phyloP scores from a whole-genome alignment of 306 rosid species.

The Rosa rugosa region DNA sequence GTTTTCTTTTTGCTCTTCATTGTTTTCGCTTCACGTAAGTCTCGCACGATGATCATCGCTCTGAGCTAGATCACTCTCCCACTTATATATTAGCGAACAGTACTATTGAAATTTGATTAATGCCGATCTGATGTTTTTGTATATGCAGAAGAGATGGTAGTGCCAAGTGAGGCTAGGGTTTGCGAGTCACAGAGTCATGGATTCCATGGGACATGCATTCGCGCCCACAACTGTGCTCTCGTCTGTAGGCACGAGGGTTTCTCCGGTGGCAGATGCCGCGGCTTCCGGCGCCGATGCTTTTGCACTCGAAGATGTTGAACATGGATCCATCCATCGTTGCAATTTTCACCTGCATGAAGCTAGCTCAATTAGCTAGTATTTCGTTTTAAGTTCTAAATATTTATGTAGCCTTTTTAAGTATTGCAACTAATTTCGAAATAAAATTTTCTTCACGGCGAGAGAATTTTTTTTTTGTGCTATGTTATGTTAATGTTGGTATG shows the following conservation, averaged over 20 bases:
- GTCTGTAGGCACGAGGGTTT: slow-evolving; percentile 49
- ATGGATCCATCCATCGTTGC: background rate
- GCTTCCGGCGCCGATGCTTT: slow-evolving; percentile 53
- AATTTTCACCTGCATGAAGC: background rate
- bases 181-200: slow-evolving; percentile 17
- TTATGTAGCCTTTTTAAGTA: background rate
- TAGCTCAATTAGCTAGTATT: background rate
- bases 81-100: too few species aligned
- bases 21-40: background rate
- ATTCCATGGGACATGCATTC: slow-evolving; percentile 28
- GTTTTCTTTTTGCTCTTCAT: background rate
- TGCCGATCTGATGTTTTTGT: background rate
- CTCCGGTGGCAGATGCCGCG: slow-evolving; percentile 45
- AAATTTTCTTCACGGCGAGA: background rate
- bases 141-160: slow-evolving; percentile 1
- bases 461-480: background rate
- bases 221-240: slow-evolving; percentile 39
- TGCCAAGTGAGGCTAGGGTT: slow-evolving; percentile 16
- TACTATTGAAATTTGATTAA: background rate
- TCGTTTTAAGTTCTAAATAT: background rate
- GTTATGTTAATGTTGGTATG: background rate
- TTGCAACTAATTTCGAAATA: background rate
- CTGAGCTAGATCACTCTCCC: background rate
- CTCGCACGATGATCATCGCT: background rate
- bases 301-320: slow-evolving; percentile 38